phyloP scores from a whole-genome alignment of 805 yeast genomes.

The Saccharomycopsis sp. region DNA sequence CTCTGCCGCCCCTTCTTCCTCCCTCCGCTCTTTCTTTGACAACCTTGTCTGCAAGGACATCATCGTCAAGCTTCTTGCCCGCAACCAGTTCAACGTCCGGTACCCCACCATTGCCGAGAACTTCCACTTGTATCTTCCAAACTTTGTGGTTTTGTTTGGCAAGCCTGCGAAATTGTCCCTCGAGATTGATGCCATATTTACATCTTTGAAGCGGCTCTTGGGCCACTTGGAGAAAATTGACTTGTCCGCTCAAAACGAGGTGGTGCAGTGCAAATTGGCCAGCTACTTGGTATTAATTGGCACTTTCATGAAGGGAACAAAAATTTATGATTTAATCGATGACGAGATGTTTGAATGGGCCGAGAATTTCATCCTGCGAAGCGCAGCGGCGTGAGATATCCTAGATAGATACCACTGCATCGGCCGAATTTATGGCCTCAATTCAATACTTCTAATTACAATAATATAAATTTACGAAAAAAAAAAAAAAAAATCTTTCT shows the following conservation, averaged over 20 bases:
- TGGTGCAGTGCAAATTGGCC: conserved; percentile 8
- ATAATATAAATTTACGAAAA: too few species aligned
- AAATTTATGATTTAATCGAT: conserved; percentile 7
- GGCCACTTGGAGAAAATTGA: neutral
- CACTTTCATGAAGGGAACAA: conserved; percentile 11
- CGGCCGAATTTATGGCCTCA: too few species aligned
- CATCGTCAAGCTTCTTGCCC: conserved; percentile 4
- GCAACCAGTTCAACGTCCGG: conserved; percentile 14
- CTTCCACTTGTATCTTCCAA: conserved; percentile 12
- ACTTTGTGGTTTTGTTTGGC: neutral
- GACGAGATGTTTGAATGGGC: conserved; percentile 6
- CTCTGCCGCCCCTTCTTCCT: too few species aligned
- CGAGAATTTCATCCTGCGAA: too few species aligned
- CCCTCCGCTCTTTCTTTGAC: conserved; percentile 2
- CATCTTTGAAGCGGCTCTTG: conserved; percentile 1
- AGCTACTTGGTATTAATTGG: conserved; percentile 19
- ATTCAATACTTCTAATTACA: too few species aligned
- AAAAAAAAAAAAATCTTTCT: too few species aligned
- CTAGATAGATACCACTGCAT: too few species aligned
- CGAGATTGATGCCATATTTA: conserved; percentile 3
- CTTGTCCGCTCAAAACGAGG: neutral
- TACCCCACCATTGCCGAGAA: conserved; percentile 16
- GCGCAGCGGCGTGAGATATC: too few species aligned
- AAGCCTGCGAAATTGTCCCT: neutral
- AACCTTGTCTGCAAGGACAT: conserved; percentile 8